Percentiles rank a stretch among this genome's conserved stretches.
These are phyloP conservation scores for Phytophthora idaei DNA, from an alignment of 352 stramenopile genomes.

Conservation along the genomic window DNA sequence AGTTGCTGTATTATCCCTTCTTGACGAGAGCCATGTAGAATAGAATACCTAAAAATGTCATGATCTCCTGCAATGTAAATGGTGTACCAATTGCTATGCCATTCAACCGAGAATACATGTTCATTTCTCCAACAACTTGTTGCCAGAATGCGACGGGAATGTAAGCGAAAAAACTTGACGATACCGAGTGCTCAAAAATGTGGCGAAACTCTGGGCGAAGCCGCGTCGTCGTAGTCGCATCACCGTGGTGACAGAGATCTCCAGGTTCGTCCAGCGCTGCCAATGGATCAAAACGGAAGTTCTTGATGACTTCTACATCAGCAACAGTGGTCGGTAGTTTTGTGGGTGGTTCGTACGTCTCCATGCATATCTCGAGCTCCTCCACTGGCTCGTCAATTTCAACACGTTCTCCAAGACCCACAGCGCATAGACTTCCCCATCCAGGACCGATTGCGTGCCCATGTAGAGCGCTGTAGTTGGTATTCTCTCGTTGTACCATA, in stretches of 20 bases:
- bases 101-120: constrained; percentile 3
- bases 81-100: not conserved
- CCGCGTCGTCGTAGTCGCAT: constrained; percentile 2
- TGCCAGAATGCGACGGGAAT: constrained; percentile 20
- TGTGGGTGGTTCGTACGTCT: not conserved
- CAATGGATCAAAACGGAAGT: constrained; percentile 15
- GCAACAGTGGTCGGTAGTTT: not conserved
- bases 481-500: constrained; percentile 7
- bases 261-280: not conserved
- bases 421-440: not conserved
- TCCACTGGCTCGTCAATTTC: constrained; percentile 2
- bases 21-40: constrained; percentile 30
- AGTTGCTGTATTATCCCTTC: constrained; percentile 35
- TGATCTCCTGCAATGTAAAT: constrained; percentile 22
- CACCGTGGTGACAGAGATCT: constrained; percentile 4
- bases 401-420: not conserved
- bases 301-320: constrained; percentile 9
- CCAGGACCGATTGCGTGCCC: not conserved
- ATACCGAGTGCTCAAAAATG: constrained; percentile 29
- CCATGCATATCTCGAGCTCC: not conserved
- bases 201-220: no score
- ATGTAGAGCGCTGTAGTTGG: constrained; percentile 10
- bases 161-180: constrained; percentile 36
- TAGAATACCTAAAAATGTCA: constrained; percentile 34
- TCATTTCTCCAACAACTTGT: constrained; percentile 10